A percentile compares a stretch with the other conserved stretches of the same genome.
phyloP scores from a whole-genome alignment of 1,284 basidiomycete species.

The Marasmius fiardii region DNA sequence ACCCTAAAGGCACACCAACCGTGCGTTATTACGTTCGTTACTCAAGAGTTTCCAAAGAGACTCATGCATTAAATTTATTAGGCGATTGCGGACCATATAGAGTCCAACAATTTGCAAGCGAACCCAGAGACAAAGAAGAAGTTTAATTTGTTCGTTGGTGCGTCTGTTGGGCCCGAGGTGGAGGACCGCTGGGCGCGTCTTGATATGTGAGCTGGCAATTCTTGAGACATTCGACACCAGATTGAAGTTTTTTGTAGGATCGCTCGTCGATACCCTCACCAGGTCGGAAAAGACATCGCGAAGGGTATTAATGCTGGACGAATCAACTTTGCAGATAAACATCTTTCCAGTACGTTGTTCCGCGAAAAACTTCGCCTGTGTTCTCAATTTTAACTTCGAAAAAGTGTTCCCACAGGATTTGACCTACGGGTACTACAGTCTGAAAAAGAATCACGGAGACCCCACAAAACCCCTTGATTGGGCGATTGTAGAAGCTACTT shows the following conservation, averaged over 20 bases:
- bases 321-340: constrained; percentile 44
- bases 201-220: constrained; percentile 33
- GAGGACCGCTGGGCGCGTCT: constrained; percentile 45
- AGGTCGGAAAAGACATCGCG: constrained; percentile 47
- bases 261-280: constrained; percentile 43
- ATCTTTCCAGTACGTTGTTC: constrained; percentile 34
- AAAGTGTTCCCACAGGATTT: constrained; percentile 48
- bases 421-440: constrained; percentile 46
- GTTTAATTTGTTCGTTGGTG: constrained; percentile 51
- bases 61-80: constrained; percentile 11
- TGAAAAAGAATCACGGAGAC: constrained; percentile 39
- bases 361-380: neutral
- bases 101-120: constrained; percentile 39
- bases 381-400: neutral
- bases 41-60: neutral
- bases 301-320: constrained; percentile 49
- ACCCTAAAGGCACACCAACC: constrained; percentile 44
- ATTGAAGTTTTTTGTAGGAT: constrained; percentile 31
- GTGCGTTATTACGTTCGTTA: constrained; percentile 21
- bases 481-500: constrained; percentile 52
- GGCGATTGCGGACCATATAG: constrained; percentile 48
- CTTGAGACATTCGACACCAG: neutral
- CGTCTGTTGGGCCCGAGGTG: constrained; percentile 44
- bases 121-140: constrained; percentile 41
- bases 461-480: constrained; percentile 44